phyloP scores from a whole-genome alignment of 495 filamentous ascomycete genomes.

The Lasiosphaeria ovina region DNA sequence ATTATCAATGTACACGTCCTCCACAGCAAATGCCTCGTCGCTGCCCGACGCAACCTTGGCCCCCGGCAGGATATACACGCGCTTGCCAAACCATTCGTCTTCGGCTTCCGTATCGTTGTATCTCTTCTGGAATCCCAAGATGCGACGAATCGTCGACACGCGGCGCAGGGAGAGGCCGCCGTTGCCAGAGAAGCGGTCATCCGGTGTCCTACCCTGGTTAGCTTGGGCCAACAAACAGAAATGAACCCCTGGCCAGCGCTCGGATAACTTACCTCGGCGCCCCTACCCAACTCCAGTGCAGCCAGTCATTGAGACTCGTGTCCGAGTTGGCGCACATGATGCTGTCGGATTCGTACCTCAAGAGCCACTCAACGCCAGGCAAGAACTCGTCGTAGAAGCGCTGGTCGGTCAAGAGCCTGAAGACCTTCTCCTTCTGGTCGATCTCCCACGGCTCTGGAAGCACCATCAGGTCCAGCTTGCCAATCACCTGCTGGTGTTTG shows the following conservation, averaged over 20 bases:
- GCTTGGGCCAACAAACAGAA: not conserved
- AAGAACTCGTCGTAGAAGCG: slow-evolving; percentile 49
- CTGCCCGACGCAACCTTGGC: slow-evolving; percentile 40
- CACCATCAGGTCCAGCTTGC: slow-evolving; percentile 47
- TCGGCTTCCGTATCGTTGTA: slow-evolving; percentile 46
- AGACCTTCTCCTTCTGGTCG: slow-evolving; percentile 43
- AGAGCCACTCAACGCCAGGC: slow-evolving; percentile 43
- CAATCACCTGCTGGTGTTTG: slow-evolving; percentile 41
- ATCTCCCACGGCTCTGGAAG: slow-evolving; percentile 42
- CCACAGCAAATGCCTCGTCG: slow-evolving; percentile 43
- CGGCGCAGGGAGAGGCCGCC: slow-evolving; percentile 52
- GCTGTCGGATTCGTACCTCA: slow-evolving; percentile 49
- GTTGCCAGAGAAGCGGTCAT: slow-evolving; percentile 46
- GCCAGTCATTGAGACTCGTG: slow-evolving; percentile 46
- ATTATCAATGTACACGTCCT: slow-evolving; percentile 42
- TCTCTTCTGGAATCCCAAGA: slow-evolving; percentile 43
- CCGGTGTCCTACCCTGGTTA: slow-evolving; percentile 21
- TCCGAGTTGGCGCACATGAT: slow-evolving; percentile 50
- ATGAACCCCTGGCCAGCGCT: not conserved
- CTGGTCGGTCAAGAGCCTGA: slow-evolving; percentile 42
- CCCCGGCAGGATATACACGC: slow-evolving; percentile 42
- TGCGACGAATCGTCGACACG: slow-evolving; percentile 39
- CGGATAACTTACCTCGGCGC: slow-evolving; percentile 38
- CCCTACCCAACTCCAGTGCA: slow-evolving; percentile 49
- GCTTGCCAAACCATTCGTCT: slow-evolving; percentile 50